A percentile compares a stretch with the other conserved stretches of the same genome.
Conservation (phyloP, 2,329 filamentous ascomycete genomes). For the Pseudocercospora macadamiae region DNA sequence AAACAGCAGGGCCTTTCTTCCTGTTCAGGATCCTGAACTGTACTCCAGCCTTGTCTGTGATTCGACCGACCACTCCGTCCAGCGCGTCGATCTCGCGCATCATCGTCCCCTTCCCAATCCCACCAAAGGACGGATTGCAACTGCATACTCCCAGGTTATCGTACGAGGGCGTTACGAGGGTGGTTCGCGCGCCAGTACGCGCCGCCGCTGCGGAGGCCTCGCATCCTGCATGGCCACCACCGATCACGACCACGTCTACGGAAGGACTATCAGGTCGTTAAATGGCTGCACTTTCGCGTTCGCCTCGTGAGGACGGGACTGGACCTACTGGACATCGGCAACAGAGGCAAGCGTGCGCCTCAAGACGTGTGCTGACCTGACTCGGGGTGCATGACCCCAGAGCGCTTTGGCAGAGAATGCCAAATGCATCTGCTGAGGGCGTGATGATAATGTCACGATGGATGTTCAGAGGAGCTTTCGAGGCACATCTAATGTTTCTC, state of each 20-base stretch:
- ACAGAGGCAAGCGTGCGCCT: slow-evolving; percentile 51
- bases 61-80: slow-evolving; percentile 82
- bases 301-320: no score
- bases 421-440: not conserved
- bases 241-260: slow-evolving; percentile 87
- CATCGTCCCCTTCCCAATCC: slow-evolving; percentile 98
- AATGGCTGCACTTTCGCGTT: not conserved
- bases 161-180: slow-evolving; percentile 82
- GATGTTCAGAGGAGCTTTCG: no score
- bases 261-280: slow-evolving; percentile 38
- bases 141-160: slow-evolving; percentile 93
- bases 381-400: slow-evolving; percentile 54
- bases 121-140: slow-evolving; percentile 95
- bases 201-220: slow-evolving; percentile 93
- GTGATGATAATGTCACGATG: no score
- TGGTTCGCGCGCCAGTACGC: slow-evolving; percentile 83
- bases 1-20: slow-evolving; percentile 91
- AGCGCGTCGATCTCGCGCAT: slow-evolving; percentile 92
- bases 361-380: slow-evolving; percentile 44
- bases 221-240: slow-evolving; percentile 91
- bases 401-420: slow-evolving; percentile 37
- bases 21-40: slow-evolving; percentile 89
- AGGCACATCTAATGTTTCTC: not conserved
- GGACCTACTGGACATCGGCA: slow-evolving; percentile 39
- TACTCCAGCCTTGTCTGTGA: slow-evolving; percentile 92